Conservation (phyloP, 371 early-diverging fungal genomes). For the Mortierella sp. region DNA sequence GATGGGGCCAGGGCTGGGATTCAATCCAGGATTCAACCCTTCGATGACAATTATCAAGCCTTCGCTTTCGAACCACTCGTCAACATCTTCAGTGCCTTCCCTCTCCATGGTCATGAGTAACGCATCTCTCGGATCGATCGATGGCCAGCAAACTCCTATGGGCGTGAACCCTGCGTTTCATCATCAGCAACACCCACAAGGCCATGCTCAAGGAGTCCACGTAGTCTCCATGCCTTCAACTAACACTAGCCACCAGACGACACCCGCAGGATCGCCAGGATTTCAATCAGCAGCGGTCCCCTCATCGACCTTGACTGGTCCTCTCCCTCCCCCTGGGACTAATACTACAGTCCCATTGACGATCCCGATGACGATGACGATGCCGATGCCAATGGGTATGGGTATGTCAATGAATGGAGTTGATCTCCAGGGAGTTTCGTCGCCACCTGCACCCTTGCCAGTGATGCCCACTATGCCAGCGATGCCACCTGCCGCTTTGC, state of each 20-base stretch:
- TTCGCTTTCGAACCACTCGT: slow-evolving; percentile 35
- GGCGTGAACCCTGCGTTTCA: slow-evolving; percentile 11
- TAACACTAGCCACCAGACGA: slow-evolving; percentile 11
- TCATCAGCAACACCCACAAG: slow-evolving; percentile 11
- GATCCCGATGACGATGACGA: slow-evolving; percentile 23
- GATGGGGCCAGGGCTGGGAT: slow-evolving; percentile 13
- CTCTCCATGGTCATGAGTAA: slow-evolving; percentile 47
- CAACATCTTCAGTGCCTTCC: slow-evolving; percentile 38
- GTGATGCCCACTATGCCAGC: not conserved
- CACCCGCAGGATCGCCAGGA: slow-evolving; percentile 30
- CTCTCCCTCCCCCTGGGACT: not conserved
- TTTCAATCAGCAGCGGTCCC: slow-evolving; percentile 12
- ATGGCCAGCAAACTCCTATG: slow-evolving; percentile 15
- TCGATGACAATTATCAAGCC: slow-evolving; percentile 30
- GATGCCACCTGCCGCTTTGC: slow-evolving; percentile 2
- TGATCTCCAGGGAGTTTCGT: slow-evolving; percentile 17
- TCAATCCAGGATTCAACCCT: slow-evolving; percentile 18
- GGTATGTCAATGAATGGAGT: slow-evolving; percentile 17
- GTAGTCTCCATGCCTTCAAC: slow-evolving; percentile 6
- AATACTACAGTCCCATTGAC: slow-evolving; percentile 2
- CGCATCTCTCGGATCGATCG: slow-evolving; percentile 23
- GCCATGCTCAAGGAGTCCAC: not conserved
- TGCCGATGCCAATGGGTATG: slow-evolving; percentile 29
- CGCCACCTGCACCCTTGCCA: slow-evolving; percentile 21
- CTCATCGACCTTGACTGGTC: slow-evolving; percentile 7